phyloP scores from a whole-genome alignment of 169 alveolate species.

The Cryptosporidium sp. region DNA sequence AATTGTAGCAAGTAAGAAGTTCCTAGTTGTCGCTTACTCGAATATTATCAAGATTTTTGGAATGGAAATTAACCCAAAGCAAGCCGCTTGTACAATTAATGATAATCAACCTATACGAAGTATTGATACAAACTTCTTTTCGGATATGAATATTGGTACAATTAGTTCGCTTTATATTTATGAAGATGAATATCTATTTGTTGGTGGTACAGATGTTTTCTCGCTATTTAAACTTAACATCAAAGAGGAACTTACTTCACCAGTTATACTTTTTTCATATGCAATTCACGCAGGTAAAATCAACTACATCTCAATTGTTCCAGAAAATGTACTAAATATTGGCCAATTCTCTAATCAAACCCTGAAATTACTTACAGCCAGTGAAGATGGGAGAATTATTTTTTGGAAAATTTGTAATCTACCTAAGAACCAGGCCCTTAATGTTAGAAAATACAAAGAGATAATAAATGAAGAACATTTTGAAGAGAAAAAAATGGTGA shows the following conservation, averaged over 20 bases:
- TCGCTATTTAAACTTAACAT: slow-evolving; percentile 29
- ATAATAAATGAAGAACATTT: not conserved
- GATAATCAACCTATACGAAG: slow-evolving; percentile 59
- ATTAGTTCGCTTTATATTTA: slow-evolving; percentile 31
- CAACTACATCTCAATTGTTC: slow-evolving; percentile 27
- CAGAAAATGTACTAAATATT: slow-evolving; percentile 17
- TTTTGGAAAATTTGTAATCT: slow-evolving; percentile 47
- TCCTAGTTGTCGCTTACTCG: slow-evolving; percentile 46
- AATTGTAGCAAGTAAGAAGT: slow-evolving; percentile 3
- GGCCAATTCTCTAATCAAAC: not conserved
- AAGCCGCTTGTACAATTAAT: slow-evolving; percentile 25
- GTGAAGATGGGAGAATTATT: slow-evolving; percentile 61
- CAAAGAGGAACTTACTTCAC: slow-evolving; percentile 1
- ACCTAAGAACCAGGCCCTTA: not conserved
- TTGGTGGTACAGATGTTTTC: slow-evolving; percentile 35
- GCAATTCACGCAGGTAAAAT: slow-evolving; percentile 58
- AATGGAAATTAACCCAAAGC: slow-evolving; percentile 36
- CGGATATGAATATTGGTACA: slow-evolving; percentile 67
- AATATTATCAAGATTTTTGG: slow-evolving; percentile 21
- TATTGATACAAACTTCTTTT: slow-evolving; percentile 50
- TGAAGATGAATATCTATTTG: slow-evolving; percentile 41
- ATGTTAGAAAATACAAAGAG: not conserved
- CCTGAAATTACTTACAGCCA: slow-evolving; percentile 32
- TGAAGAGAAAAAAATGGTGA: slow-evolving; percentile 4
- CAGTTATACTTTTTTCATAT: slow-evolving; percentile 40